Percentiles rank a stretch among this genome's conserved stretches.
Conservation (phyloP, 2,329 filamentous ascomycete genomes). For the Didymella glomerata region DNA sequence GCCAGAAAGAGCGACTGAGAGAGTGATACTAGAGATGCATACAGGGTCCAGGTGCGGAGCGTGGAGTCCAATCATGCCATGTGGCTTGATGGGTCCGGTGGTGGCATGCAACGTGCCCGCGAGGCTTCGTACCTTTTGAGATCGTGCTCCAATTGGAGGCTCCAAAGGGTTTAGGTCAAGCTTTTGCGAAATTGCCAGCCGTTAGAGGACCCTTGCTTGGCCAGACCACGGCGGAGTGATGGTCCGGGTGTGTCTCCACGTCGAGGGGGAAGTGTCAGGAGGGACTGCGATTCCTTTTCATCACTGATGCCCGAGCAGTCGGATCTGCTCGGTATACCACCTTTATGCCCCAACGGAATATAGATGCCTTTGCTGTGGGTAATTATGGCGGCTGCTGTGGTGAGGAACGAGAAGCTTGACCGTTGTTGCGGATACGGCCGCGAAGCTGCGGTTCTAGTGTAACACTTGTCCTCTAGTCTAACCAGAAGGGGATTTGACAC, state of each 20-base stretch:
- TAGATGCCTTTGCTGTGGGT: not conserved
- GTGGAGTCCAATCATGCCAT: constrained; percentile 7
- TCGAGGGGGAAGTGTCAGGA: not conserved
- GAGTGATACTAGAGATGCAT: constrained; percentile 1
- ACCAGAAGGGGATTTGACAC: not conserved
- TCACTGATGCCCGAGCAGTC: not conserved
- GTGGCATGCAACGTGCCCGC: not conserved
- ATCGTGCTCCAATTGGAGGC: constrained; percentile 1
- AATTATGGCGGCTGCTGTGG: not conserved
- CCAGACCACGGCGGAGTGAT: not conserved
- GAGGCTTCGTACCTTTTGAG: constrained; percentile 1
- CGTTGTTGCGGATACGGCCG: constrained; percentile 11
- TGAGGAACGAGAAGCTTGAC: not conserved
- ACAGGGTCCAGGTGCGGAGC: constrained; percentile 9
- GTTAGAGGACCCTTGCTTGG: constrained; percentile 1
- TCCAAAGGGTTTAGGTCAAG: constrained; percentile 1
- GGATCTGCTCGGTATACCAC: not conserved
- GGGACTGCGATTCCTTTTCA: not conserved
- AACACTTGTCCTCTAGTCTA: not conserved
- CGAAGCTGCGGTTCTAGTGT: not conserved
- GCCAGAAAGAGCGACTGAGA: constrained; percentile 4
- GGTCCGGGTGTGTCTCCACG: constrained; percentile 1
- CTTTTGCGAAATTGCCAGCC: constrained; percentile 10
- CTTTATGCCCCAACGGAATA: not conserved
- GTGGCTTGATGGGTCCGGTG: not conserved